These are phyloP conservation scores for Naegleria gruberi DNA, from an alignment of 208 protist species.

Conservation along the genomic window DNA sequence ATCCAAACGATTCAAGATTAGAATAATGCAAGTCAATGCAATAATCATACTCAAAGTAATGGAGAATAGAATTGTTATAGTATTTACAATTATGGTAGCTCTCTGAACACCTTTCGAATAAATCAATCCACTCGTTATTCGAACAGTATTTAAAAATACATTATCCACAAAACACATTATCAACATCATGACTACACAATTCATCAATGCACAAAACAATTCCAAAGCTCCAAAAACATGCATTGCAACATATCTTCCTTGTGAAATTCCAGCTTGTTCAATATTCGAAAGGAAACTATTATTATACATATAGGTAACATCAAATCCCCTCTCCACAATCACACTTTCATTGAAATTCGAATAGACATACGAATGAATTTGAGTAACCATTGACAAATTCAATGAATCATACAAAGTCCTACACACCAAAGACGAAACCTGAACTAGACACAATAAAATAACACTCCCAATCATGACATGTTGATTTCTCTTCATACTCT, in stretches of 20 bases:
- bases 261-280: neutral
- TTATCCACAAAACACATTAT: neutral
- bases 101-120: neutral
- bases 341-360: neutral
- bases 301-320: neutral
- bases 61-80: neutral
- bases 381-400: neutral
- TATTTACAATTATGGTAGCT: neutral
- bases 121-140: neutral
- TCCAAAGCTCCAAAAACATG: neutral
- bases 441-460: neutral
- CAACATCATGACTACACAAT: neutral
- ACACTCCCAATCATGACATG: neutral
- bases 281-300: neutral
- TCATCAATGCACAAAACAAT: neutral
- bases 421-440: neutral
- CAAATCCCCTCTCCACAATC: neutral
- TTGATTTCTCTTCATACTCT: neutral
- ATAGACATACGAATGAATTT: neutral
- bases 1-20: neutral
- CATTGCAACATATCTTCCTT: neutral
- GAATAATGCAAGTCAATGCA: neutral
- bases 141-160: neutral
- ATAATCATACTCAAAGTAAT: neutral
- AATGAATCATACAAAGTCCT: neutral